A percentile compares a stretch with the other conserved stretches of the same genome.
phyloP scores from a whole-genome alignment of 2,329 filamentous ascomycete genomes.

The Arthroderma uncinatum region DNA sequence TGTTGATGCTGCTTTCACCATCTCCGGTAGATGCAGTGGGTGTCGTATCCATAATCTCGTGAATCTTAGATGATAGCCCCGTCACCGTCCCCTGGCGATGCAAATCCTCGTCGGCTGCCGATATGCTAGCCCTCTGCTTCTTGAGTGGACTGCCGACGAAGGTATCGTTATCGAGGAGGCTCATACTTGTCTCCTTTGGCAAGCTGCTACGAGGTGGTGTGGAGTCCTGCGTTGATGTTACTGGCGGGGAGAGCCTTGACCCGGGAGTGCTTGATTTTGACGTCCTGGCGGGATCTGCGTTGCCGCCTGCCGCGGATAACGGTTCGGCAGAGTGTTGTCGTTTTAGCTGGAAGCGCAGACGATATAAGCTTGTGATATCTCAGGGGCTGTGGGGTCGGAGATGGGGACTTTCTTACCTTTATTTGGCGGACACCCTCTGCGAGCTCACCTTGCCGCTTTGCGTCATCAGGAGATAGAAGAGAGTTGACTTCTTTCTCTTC shows the following conservation, averaged over 20 bases:
- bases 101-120: slow-evolving; percentile 32
- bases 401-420: slow-evolving; percentile 40
- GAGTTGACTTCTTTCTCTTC: slow-evolving; percentile 40
- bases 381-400: background rate
- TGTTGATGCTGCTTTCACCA: background rate
- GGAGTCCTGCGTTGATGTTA: slow-evolving; percentile 22
- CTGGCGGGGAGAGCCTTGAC: slow-evolving; percentile 29
- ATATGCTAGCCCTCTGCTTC: slow-evolving; percentile 37
- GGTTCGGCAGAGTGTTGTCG: slow-evolving; percentile 54
- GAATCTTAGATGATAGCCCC: slow-evolving; percentile 30
- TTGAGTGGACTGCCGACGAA: slow-evolving; percentile 39
- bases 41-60: slow-evolving; percentile 24
- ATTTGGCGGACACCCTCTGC: slow-evolving; percentile 56
- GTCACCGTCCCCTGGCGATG: slow-evolving; percentile 33
- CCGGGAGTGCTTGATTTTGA: slow-evolving; percentile 33
- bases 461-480: slow-evolving; percentile 50
- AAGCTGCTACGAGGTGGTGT: slow-evolving; percentile 24
- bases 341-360: slow-evolving; percentile 43
- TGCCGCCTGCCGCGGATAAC: slow-evolving; percentile 27
- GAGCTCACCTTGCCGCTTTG: slow-evolving; percentile 48
- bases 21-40: background rate
- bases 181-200: slow-evolving; percentile 13
- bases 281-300: slow-evolving; percentile 27
- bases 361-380: background rate
- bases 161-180: slow-evolving; percentile 22